Base-by-base conservation (phyloP, 73 alveolate genomes). In the Effrenium voratum region DNA sequence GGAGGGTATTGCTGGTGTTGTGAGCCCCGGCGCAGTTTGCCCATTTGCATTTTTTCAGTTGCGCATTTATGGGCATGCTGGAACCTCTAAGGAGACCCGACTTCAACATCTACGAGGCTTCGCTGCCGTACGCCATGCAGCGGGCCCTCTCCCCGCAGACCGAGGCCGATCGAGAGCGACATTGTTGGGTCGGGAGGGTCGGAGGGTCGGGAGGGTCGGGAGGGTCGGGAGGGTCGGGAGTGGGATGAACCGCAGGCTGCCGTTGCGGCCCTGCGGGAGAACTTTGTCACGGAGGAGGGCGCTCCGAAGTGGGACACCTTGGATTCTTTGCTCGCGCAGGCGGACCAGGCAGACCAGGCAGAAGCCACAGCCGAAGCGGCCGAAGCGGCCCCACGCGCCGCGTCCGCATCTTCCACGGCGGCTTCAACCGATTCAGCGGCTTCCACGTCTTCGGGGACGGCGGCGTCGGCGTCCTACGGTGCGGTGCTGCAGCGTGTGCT, bases 1-100 rank as follows among this genome's bases (percentile, higher is more conserved):
- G 81, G 97, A 90, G 34, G 97, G 97, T 12, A 86, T 86, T 30
- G 95, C 95, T 1, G 95, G 95, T 63, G 95, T 86, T 32, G 95
- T 86, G 95, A 5, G 22, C 46, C 95, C 60, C 34, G 95, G 79
- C 87, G 77, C 77, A 63, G 40, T 40, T 76, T 43, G 57, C 6
- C 1, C 5, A 28, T 72, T 72, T 72, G 50, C 28, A 28, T 36
- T 72, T 38, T 8, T 32, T 72, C 52, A 15, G 40, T 36, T 63
- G 5, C 5, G 77, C 77, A 63, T 8, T 15, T 63, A 15, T 63
- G 77, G 10, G n/a, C 52, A 40, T 0, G 52, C 0, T 73, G 84
- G 15, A 3, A 5, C 5, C 68, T 15, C 26, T n/a, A 47, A 86
- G 95, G 95, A 75, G 80, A 32, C 95, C 95, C 24, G 95, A 86